phyloP scores from a whole-genome alignment of 495 filamentous ascomycete genomes.

The Mycothermus thermophilus region DNA sequence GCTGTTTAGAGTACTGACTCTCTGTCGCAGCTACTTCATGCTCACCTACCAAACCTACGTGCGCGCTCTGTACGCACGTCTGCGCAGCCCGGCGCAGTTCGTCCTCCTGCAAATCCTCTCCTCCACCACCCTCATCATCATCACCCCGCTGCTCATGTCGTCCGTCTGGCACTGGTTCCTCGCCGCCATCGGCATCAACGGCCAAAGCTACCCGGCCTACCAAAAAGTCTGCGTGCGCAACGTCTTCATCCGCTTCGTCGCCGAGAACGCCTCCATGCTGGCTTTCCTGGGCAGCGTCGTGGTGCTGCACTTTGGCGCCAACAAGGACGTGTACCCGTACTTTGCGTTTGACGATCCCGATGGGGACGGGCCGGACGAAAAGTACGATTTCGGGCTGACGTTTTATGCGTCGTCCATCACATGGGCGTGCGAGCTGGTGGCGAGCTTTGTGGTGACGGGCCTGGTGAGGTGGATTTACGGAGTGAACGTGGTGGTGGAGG shows the following conservation, averaged over 20 bases:
- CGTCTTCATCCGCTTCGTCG: conserved; percentile 47
- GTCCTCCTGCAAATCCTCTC: conserved; percentile 45
- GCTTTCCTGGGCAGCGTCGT: conserved; percentile 46
- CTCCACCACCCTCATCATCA: conserved; percentile 41
- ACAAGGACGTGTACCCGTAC: conserved; percentile 46
- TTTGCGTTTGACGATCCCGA: conserved; percentile 38
- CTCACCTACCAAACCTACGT: conserved; percentile 57
- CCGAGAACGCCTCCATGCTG: conserved; percentile 52
- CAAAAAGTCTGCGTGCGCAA: conserved; percentile 45
- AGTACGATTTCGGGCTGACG: conserved; percentile 42
- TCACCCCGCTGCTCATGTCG: conserved; percentile 47
- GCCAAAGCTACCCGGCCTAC: conserved; percentile 42
- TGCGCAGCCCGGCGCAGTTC: conserved; percentile 46
- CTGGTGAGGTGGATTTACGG: conserved; percentile 40
- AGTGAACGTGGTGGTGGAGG: conserved; percentile 45
- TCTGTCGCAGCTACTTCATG: conserved; percentile 44
- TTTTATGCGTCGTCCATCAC: conserved; percentile 46
- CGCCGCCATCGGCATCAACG: conserved; percentile 33
- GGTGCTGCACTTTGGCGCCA: conserved; percentile 47
- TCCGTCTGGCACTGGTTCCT: conserved; percentile 38
- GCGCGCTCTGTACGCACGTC: conserved; percentile 50
- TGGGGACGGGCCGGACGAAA: conserved; percentile 27
- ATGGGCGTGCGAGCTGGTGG: conserved; percentile 46
- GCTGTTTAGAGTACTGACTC: conserved; percentile 1
- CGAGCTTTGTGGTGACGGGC: conserved; percentile 41